These are phyloP conservation scores for Populus trichocarpa DNA, from an alignment of 441 rosid species.

Conservation along the genomic window DNA sequence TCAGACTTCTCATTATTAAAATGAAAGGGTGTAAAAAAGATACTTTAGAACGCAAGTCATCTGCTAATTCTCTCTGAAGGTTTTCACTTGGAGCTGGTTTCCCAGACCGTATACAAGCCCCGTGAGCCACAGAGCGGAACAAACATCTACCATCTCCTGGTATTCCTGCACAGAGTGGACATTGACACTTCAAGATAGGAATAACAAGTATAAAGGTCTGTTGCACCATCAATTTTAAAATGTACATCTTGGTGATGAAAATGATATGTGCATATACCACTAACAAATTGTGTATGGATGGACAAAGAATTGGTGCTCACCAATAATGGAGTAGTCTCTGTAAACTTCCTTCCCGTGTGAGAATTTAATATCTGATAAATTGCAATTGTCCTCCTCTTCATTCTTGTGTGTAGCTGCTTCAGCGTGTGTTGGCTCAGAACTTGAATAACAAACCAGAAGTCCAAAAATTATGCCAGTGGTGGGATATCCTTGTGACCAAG, in stretches of 20 bases:
- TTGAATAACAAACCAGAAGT: slow-evolving; percentile 63
- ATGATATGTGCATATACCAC: neutral
- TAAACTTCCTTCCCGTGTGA: slow-evolving; percentile 70
- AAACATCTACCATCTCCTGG: slow-evolving; percentile 97
- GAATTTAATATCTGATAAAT: slow-evolving; percentile 29
- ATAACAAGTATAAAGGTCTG: neutral
- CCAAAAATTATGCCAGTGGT: slow-evolving; percentile 52
- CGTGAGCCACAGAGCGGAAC: slow-evolving; percentile 91
- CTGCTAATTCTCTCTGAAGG: slow-evolving; percentile 68
- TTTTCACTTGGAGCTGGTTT: slow-evolving; percentile 58
- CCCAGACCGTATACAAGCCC: slow-evolving; percentile 67
- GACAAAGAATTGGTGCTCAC: slow-evolving; percentile 35
- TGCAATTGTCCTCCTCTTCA: slow-evolving; percentile 27
- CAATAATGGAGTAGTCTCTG: slow-evolving; percentile 72
- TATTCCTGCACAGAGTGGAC: slow-evolving; percentile 49
- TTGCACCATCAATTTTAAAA: neutral
- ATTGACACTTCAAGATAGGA: slow-evolving; percentile 1
- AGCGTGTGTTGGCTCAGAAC: slow-evolving; percentile 54
- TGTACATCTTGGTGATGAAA: neutral
- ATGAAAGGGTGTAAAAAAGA: slow-evolving; percentile 10
- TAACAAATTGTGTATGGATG: neutral
- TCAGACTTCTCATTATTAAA: neutral
- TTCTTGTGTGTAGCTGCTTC: slow-evolving; percentile 45
- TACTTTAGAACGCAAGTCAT: slow-evolving; percentile 69
- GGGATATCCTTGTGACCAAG: slow-evolving; percentile 46